Evolutionary conservation across 805 yeast genomes (phyloP).

Genomic region (Kazachstania taianensis): DNA sequence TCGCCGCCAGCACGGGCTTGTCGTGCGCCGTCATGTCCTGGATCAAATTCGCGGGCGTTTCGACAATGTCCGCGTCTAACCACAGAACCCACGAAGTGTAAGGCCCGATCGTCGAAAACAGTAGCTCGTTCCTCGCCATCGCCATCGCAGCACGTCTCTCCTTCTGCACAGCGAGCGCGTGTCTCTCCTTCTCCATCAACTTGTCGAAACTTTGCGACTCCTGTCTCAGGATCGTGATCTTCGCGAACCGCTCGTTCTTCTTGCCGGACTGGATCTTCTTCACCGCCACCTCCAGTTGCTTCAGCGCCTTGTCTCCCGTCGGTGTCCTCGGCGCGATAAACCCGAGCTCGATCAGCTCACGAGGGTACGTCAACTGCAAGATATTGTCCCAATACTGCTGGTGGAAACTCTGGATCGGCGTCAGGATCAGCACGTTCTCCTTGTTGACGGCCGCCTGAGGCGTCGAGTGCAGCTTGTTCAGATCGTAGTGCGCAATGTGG

Average conservation of each 20-base stretch:
- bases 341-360: slow-evolving; percentile 76
- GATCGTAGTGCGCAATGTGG: slow-evolving; percentile 73
- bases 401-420: slow-evolving; percentile 85
- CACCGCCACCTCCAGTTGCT: slow-evolving; percentile 62
- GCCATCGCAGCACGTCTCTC: slow-evolving; percentile 89
- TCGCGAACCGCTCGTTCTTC: slow-evolving; percentile 58
- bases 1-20: slow-evolving; percentile 83
- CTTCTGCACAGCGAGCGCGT: slow-evolving; percentile 77
- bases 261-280: slow-evolving; percentile 59
- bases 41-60: slow-evolving; percentile 70
- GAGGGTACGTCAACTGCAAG: slow-evolving; percentile 66
- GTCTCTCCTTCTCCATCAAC: slow-evolving; percentile 81
- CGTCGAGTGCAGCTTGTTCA: slow-evolving; percentile 67
- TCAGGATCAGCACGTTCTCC: slow-evolving; percentile 75
- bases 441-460: slow-evolving; percentile 61
- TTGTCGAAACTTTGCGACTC: slow-evolving; percentile 69
- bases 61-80: slow-evolving; percentile 92
- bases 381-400: slow-evolving; percentile 84
- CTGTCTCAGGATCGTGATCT: slow-evolving; percentile 83
- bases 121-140: slow-evolving; percentile 80
- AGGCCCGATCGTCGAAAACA: slow-evolving; percentile 82
- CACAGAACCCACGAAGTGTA: slow-evolving; percentile 91
- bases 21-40: slow-evolving; percentile 83
- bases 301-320: slow-evolving; percentile 75
- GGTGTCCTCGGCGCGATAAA: slow-evolving; percentile 78